Conservation (phyloP, 371 early-diverging fungal genomes). For the Ordospora colligata region DNA sequence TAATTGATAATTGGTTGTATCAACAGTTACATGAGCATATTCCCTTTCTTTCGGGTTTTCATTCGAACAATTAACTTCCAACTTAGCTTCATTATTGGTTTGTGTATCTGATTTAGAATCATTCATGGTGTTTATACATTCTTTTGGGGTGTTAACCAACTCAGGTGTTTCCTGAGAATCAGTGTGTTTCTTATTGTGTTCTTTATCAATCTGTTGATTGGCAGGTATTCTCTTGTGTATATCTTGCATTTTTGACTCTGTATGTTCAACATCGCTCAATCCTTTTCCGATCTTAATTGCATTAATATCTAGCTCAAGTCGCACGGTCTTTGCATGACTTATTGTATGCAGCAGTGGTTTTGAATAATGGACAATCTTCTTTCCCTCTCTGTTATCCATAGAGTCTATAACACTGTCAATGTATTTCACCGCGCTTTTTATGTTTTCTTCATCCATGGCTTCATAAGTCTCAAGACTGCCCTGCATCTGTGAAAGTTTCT, state of each 20-base stretch:
- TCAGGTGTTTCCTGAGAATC: no score
- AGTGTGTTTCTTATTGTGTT: no score
- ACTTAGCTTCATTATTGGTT: no score
- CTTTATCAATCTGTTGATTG: no score
- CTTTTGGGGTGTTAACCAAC: no score
- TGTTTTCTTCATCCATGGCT: neutral
- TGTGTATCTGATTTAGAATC: no score
- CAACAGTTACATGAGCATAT: no score
- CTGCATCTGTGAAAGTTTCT: slow-evolving; percentile 3
- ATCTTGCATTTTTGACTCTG: neutral
- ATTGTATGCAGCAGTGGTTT: slow-evolving; percentile 9
- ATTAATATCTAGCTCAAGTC: neutral
- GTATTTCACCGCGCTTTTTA: slow-evolving; percentile 11
- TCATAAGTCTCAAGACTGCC: neutral
- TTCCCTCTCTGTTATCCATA: neutral
- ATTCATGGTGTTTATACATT: no score
- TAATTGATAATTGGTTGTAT: no score
- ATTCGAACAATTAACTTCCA: no score
- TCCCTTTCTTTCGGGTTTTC: no score
- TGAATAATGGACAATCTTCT: neutral
- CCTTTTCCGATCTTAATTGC: neutral
- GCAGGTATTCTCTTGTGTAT: neutral
- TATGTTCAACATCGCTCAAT: neutral
- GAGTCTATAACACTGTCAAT: slow-evolving; percentile 8
- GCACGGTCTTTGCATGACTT: neutral